Evolutionary conservation across 2,329 filamentous ascomycete genomes (phyloP).

Genomic region (Fusarium verticillioides): DNA sequence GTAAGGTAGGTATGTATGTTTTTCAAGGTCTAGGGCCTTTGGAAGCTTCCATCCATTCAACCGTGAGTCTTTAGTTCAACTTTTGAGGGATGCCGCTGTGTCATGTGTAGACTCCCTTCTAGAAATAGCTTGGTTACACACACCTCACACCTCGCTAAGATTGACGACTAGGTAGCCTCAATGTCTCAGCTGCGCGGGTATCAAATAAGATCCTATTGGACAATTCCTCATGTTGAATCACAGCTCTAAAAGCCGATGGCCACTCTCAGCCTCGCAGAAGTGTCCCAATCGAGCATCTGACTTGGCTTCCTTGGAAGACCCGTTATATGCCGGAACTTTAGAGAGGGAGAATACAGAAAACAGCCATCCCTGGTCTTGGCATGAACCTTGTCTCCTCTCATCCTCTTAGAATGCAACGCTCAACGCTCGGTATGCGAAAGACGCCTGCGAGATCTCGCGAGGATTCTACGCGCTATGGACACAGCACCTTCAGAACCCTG

Average conservation of each 20-base stretch:
- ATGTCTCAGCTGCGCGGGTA: conserved; percentile 20
- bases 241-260: not conserved
- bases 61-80: not conserved
- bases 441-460: conserved; percentile 9
- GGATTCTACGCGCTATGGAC: conserved; percentile 20
- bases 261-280: not conserved
- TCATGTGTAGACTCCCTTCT: conserved; percentile 1
- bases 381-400: not conserved
- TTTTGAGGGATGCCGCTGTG: not conserved
- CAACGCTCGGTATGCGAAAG: conserved; percentile 2
- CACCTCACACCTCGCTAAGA: conserved; percentile 24
- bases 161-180: conserved; percentile 29
- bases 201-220: not conserved
- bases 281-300: not conserved
- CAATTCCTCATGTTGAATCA: not conserved
- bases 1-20: not conserved
- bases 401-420: conserved; percentile 17
- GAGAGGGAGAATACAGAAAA: not conserved
- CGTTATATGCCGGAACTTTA: not conserved
- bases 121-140: conserved; percentile 10
- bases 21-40: conserved; percentile 4
- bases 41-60: not conserved
- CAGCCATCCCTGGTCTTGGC: conserved; percentile 10
- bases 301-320: not conserved
- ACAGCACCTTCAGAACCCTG: conserved; percentile 21